These are phyloP conservation scores for Aspergillus chevalieri DNA, from an alignment of 2,329 filamentous ascomycete genomes.

Conservation along the genomic window DNA sequence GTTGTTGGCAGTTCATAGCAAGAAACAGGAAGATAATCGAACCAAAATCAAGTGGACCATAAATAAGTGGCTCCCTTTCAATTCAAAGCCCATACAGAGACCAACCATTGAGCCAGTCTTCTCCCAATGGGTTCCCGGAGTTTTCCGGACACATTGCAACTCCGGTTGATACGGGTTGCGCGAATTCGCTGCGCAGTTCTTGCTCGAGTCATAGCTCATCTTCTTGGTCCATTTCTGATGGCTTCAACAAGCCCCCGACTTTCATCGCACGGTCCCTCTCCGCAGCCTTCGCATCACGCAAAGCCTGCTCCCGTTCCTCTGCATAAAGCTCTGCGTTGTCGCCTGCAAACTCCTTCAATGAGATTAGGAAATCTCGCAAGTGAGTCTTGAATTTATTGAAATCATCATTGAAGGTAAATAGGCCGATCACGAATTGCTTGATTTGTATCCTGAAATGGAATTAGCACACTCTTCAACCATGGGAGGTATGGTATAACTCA, in stretches of 20 bases:
- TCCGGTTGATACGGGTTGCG: conserved; percentile 36
- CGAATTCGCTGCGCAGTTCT: conserved; percentile 59
- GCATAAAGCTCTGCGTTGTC: conserved; percentile 92
- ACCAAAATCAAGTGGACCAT: not conserved
- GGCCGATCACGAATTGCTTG: conserved; percentile 76
- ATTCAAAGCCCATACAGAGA: conserved; percentile 56
- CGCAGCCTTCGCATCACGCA: conserved; percentile 74
- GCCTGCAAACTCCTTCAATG: conserved; percentile 90
- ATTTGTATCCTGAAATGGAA: conserved; percentile 65
- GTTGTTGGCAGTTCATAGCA: too few species aligned
- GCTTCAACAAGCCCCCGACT: conserved; percentile 92
- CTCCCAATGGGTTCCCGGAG: conserved; percentile 12
- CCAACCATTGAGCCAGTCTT: conserved; percentile 55
- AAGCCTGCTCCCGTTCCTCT: conserved; percentile 90
- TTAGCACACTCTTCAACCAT: conserved; percentile 28
- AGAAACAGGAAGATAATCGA: not conserved
- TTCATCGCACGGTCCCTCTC: conserved; percentile 91
- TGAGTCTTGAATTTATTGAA: conserved; percentile 93
- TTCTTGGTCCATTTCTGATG: conserved; percentile 84
- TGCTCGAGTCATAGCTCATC: conserved; percentile 75
- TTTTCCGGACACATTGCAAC: conserved; percentile 13
- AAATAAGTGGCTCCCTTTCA: not conserved
- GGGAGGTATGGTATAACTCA: conserved; percentile 46
- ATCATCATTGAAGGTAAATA: conserved; percentile 83
- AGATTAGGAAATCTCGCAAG: conserved; percentile 93